phyloP scores from a whole-genome alignment of 805 yeast genomes.

The Candida coquimbonensis region DNA sequence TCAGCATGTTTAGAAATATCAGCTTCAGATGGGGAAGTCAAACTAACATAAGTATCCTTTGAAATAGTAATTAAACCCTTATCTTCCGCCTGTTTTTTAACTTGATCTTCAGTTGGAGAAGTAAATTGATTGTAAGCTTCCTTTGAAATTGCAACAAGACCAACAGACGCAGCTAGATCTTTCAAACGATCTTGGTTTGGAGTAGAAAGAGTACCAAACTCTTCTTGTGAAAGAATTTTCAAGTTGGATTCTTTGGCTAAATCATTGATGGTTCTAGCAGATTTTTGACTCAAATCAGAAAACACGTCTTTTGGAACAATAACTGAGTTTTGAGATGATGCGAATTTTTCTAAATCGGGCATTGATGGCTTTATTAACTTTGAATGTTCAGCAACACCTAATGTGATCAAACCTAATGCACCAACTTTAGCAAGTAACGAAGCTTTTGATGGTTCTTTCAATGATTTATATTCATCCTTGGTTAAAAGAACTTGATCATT shows the following conservation, averaged over 20 bases:
- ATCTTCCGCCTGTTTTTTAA: slow-evolving; percentile 15
- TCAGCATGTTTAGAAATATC: slow-evolving; percentile 6
- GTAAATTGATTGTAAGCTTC: not conserved
- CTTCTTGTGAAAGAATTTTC: slow-evolving; percentile 1
- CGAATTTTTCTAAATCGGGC: slow-evolving; percentile 5
- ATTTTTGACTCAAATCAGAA: not conserved
- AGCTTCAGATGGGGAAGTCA: slow-evolving; percentile 17
- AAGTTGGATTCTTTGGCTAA: slow-evolving; percentile 7
- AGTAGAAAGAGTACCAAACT: not conserved
- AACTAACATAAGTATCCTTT: no score
- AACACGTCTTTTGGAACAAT: slow-evolving; percentile 6
- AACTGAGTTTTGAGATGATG: not conserved
- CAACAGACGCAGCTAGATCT: slow-evolving; percentile 2
- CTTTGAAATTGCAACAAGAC: slow-evolving; percentile 7
- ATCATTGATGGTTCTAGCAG: slow-evolving; percentile 3
- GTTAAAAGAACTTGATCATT: slow-evolving; percentile 11
- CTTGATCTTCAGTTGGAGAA: slow-evolving; percentile 13
- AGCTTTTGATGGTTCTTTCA: slow-evolving; percentile 14
- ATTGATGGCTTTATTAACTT: slow-evolving; percentile 6
- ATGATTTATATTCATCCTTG: slow-evolving; percentile 10
- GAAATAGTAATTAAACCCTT: slow-evolving; percentile 1
- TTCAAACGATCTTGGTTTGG: slow-evolving; percentile 4
- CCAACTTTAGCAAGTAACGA: slow-evolving; percentile 4
- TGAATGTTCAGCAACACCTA: slow-evolving; percentile 5
- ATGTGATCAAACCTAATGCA: slow-evolving; percentile 5